Evolutionary conservation across 2,329 filamentous ascomycete genomes (phyloP).

Genomic region (Aspergillus cejpii): DNA sequence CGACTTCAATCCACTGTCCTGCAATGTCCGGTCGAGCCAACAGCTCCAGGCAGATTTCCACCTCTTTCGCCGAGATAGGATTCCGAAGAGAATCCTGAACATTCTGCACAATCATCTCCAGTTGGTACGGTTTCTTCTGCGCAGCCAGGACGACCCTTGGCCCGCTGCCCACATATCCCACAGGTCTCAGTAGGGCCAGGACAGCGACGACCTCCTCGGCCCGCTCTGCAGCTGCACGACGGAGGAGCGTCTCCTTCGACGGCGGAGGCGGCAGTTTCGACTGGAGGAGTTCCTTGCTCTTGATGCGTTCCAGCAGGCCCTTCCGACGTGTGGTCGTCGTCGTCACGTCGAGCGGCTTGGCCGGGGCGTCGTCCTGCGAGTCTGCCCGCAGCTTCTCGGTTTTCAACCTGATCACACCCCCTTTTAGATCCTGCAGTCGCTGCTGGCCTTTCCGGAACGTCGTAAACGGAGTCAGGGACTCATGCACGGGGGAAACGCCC

Average conservation of each 20-base stretch:
- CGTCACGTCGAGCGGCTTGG: slow-evolving; percentile 25
- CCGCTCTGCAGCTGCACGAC: slow-evolving; percentile 59
- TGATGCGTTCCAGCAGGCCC: slow-evolving; percentile 68
- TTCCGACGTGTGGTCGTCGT: slow-evolving; percentile 41
- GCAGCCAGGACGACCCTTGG: slow-evolving; percentile 29
- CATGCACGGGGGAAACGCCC: slow-evolving; percentile 32
- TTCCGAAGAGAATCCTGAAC: slow-evolving; percentile 59
- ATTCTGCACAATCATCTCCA: slow-evolving; percentile 57
- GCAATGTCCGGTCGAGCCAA: slow-evolving; percentile 44
- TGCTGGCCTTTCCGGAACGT: slow-evolving; percentile 37
- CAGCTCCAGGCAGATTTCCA: slow-evolving; percentile 43
- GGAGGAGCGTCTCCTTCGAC: slow-evolving; percentile 51
- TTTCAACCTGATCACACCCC: slow-evolving; percentile 34
- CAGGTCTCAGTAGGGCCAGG: slow-evolving; percentile 54
- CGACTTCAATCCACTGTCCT: slow-evolving; percentile 45
- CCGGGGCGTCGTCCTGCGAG: slow-evolving; percentile 11
- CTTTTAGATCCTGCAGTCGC: slow-evolving; percentile 37
- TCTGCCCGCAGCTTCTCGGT: slow-evolving; percentile 27
- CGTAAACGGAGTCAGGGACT: slow-evolving; percentile 32
- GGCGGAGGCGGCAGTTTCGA: slow-evolving; percentile 43
- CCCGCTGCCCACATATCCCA: slow-evolving; percentile 28
- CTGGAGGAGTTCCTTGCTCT: slow-evolving; percentile 56
- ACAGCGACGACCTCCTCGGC: slow-evolving; percentile 62
- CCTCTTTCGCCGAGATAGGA: slow-evolving; percentile 46
- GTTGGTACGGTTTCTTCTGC: slow-evolving; percentile 58